Conservation (phyloP, 805 yeast genomes). For the Hanseniaspora taiwanica region DNA sequence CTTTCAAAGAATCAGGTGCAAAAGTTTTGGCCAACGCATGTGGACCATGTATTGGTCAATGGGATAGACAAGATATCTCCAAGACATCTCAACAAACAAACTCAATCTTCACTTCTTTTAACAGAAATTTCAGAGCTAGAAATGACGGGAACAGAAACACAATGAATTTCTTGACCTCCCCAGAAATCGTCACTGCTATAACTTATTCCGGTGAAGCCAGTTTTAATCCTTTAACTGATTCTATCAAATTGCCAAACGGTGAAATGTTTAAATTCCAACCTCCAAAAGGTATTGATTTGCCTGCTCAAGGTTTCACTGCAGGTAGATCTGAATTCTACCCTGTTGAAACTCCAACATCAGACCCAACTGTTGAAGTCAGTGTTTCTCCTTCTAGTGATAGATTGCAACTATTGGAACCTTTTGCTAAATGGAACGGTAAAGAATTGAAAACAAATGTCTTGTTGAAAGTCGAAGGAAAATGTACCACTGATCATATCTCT, state of each 20-base stretch:
- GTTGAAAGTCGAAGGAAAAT: conserved; percentile 90
- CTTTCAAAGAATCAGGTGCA: conserved; percentile 81
- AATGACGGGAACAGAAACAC: conserved; percentile 97
- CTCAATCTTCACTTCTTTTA: conserved; percentile 92
- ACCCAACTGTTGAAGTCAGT: conserved; percentile 42
- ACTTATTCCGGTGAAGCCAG: conserved; percentile 86
- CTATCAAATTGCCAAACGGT: conserved; percentile 61
- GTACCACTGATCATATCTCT: conserved; percentile 96
- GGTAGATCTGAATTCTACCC: conserved; percentile 74
- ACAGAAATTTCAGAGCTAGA: conserved; percentile 95
- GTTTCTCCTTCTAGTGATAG: conserved; percentile 89
- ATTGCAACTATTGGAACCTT: conserved; percentile 82
- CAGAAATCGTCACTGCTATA: conserved; percentile 95
- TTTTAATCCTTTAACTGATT: conserved; percentile 84
- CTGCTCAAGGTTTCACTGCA: conserved; percentile 58
- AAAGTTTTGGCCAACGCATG: conserved; percentile 92
- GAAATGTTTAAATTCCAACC: conserved; percentile 63
- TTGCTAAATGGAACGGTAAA: conserved; percentile 72
- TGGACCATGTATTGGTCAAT: conserved; percentile 99
- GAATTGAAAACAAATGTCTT: conserved; percentile 68
- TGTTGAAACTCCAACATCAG: conserved; percentile 49
- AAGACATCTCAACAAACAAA: conserved; percentile 55
- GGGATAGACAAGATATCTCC: conserved; percentile 83
- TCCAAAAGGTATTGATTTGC: conserved; percentile 77
- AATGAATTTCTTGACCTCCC: conserved; percentile 96